Evolutionary conservation across 495 filamentous ascomycete genomes (phyloP).

Genomic region (Aspergillus hancockii): DNA sequence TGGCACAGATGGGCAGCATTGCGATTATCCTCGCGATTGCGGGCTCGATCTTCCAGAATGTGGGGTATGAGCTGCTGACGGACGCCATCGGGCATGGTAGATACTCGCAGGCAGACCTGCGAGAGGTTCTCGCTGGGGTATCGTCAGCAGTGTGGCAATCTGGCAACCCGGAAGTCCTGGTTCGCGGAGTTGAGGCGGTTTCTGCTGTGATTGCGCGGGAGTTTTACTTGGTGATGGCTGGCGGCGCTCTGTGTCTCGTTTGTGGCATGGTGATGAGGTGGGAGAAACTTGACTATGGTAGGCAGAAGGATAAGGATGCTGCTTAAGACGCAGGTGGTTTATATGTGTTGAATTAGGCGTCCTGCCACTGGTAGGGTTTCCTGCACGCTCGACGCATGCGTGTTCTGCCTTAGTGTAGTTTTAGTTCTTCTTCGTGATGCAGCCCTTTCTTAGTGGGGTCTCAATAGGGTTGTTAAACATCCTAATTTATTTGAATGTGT

Average conservation of each 20-base stretch:
- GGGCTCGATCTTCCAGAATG: conserved; percentile 19
- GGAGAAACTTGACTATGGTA: conserved; percentile 15
- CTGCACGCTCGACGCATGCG: too few relatives aligned
- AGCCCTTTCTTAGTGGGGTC: too few relatives aligned
- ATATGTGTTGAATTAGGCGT: too few relatives aligned
- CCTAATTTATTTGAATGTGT: too few relatives aligned
- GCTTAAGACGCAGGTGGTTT: too few relatives aligned
- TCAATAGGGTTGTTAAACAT: too few relatives aligned
- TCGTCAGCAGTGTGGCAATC: conserved; percentile 11
- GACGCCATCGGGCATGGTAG: conserved; percentile 9
- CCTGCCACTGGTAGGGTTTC: too few relatives aligned
- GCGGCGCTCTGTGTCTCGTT: conserved; percentile 11
- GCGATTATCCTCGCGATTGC: conserved; percentile 12
- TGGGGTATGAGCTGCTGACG: conserved; percentile 1
- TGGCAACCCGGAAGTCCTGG: conserved; percentile 5
- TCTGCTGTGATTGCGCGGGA: conserved; percentile 11
- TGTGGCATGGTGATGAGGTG: conserved; percentile 12
- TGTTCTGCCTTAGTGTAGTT: too few relatives aligned
- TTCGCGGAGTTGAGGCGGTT: conserved; percentile 8
- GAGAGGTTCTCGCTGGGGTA: conserved; percentile 15
- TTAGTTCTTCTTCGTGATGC: too few relatives aligned
- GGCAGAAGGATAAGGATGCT: too few relatives aligned
- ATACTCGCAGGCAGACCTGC: conserved; percentile 6
- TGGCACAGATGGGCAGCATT: conserved; percentile 16
- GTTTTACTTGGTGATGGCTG: conserved; percentile 14